Conservation (phyloP, 176 grass and related monocot species). For the Musa beccarii region DNA sequence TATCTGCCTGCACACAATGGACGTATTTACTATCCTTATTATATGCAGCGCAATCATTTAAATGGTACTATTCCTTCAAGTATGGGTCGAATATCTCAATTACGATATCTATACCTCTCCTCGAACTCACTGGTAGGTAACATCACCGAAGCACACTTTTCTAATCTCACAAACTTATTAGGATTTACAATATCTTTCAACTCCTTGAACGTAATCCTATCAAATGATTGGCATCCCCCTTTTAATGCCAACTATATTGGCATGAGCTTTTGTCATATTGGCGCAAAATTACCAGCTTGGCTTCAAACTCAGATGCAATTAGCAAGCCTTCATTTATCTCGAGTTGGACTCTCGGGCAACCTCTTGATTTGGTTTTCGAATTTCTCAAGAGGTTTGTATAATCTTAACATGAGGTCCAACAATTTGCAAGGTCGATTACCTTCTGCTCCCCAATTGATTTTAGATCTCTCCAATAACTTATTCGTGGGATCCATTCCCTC, state of each 20-base stretch:
- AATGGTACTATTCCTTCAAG: slow-evolving; percentile 11
- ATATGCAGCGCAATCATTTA: not conserved
- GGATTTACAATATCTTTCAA: slow-evolving; percentile 23
- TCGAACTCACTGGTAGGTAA: slow-evolving; percentile 8
- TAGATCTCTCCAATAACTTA: not conserved
- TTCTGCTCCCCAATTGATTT: not conserved
- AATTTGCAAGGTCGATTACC: not conserved
- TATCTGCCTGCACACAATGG: no score
- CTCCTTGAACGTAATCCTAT: slow-evolving; percentile 2
- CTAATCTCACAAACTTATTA: slow-evolving; percentile 16
- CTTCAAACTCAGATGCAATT: slow-evolving; percentile 4
- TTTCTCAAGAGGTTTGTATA: no score
- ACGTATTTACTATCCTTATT: not conserved
- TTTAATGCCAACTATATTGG: not conserved
- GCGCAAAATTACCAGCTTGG: not conserved
- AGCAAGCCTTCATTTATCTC: no score
- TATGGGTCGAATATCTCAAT: not conserved
- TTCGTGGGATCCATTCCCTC: not conserved
- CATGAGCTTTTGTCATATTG: not conserved
- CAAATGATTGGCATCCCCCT: not conserved
- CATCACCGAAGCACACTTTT: slow-evolving; percentile 10
- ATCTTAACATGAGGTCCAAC: not conserved
- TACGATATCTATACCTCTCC: not conserved
- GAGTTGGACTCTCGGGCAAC: no score
- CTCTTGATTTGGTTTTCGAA: no score